Base-by-base conservation (phyloP, 495 filamentous ascomycete species). In the Penicillium paxilli region DNA sequence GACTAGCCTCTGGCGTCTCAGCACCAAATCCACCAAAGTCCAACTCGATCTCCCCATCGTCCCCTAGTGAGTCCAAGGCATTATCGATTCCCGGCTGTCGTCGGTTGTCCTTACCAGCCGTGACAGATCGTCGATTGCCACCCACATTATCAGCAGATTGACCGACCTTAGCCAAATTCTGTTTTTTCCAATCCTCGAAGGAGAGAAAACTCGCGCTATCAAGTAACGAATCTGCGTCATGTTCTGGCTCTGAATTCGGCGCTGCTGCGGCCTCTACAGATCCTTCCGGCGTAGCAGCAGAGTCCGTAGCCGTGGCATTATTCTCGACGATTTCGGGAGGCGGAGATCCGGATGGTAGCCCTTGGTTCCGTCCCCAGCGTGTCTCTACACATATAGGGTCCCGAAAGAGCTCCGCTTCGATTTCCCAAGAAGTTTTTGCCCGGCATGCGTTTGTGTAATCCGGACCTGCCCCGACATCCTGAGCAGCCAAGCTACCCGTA, bases 151-250 rank as follows among this genome's bases (percentile, higher is more conserved):
- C 85, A 8, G 83, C 84, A 19, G 92, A 92, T 63, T 95, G 92
- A 3, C 91, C 94, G 4, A 83, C 87, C 63, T 90, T 90, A 28
- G 85, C 90, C 11, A 97, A 76, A 69, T 96, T 96, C 76, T 92
- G 89, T 63, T 89, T 90, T 73, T 95, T 97, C 94, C 94, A 98
- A 58, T 98, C 93, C 64, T 97, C 94, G 61, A 98, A 98, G 0
- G 94, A 97, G 47, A 98, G 87, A 65, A 98, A 98, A 25, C 90
- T 86, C 24, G 85, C 86, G 32, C 88, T 87, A 59, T 92, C 88
- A 7, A 96, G 80, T 16, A 88, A 83, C 0, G 86, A 89, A 23
- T 89, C 85, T 11, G 74, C 68, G 33, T 90, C 87, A 23, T 69
- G 56, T 21, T 86, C 82, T 11, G 60, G 59, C 11, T 73, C 70